Conservation (phyloP, 2,329 filamentous ascomycete species). For the Penicillium sp. region DNA sequence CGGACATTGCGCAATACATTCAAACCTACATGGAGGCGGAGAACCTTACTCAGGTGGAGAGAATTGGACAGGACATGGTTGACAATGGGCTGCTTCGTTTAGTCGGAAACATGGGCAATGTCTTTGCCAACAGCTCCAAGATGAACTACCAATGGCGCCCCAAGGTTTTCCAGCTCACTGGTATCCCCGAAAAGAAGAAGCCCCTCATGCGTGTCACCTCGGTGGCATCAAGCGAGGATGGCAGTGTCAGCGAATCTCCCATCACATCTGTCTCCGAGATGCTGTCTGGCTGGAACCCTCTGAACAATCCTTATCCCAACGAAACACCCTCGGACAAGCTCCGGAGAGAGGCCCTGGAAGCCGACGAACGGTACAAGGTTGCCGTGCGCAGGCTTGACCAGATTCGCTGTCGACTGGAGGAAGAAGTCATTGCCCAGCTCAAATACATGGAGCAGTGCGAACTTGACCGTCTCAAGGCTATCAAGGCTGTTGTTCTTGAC, state of each 20-base stretch:
- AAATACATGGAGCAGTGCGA: conserved; percentile 98
- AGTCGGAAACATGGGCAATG: conserved; percentile 90
- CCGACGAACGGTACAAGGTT: conserved; percentile 91
- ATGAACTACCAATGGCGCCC: conserved; percentile 98
- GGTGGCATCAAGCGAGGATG: conserved; percentile 60
- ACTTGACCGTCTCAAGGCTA: conserved; percentile 90
- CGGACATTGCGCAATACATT: conserved; percentile 94
- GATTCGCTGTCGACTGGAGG: conserved; percentile 90
- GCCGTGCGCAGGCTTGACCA: conserved; percentile 84
- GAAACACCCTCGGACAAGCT: conserved; percentile 87
- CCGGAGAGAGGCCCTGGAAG: conserved; percentile 82
- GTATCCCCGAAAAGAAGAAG: conserved; percentile 84
- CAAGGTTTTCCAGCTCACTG: conserved; percentile 84
- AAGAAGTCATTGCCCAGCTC: conserved; percentile 88
- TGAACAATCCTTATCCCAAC: conserved; percentile 88
- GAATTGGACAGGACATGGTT: conserved; percentile 91
- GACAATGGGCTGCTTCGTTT: conserved; percentile 82
- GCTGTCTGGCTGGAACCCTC: conserved; percentile 85
- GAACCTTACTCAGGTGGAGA: conserved; percentile 87
- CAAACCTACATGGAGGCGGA: conserved; percentile 83
- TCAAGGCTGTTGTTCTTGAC: conserved; percentile 96
- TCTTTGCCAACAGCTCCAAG: conserved; percentile 95
- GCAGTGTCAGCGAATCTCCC: conserved; percentile 72
- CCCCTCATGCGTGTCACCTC: conserved; percentile 74
- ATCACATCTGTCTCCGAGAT: conserved; percentile 86